Evolutionary conservation across 768 basidiomycete genomes (phyloP).

Genomic region (Calocybe indica): DNA sequence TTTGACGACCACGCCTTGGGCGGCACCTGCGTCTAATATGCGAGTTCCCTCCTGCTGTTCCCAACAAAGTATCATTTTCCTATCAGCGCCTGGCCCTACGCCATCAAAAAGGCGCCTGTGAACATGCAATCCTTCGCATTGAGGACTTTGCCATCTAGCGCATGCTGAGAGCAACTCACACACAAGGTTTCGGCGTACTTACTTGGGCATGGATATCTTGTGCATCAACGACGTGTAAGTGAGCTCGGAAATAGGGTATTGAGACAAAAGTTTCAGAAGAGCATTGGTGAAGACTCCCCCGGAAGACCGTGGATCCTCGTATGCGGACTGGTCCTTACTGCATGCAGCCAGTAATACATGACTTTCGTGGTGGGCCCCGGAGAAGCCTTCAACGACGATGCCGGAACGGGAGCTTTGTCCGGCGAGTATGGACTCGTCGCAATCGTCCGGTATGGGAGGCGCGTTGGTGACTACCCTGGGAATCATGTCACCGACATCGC

Average conservation of each 20-base stretch:
- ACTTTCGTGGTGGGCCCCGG: background rate
- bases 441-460: conserved; percentile 31
- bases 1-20: background rate
- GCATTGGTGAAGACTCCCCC: conserved; percentile 4
- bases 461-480: conserved; percentile 67
- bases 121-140: conserved; percentile 1
- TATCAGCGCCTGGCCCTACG: background rate
- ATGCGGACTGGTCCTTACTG: background rate
- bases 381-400: background rate
- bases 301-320: background rate
- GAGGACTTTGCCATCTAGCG: conserved; percentile 1
- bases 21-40: background rate
- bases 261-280: background rate
- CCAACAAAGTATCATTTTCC: no score
- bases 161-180: background rate
- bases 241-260: background rate
- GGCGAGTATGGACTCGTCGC: no score
- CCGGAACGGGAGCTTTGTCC: no score
- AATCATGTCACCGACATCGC: conserved; percentile 47
- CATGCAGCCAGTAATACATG: conserved; percentile 10
- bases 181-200: background rate
- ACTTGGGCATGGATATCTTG: background rate
- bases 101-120: no score
- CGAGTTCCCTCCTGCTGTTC: background rate
- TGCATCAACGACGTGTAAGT: conserved; percentile 3